Evolutionary conservation across 2,329 filamentous ascomycete species (phyloP).

Genomic region (Microcyclosporella mali): DNA sequence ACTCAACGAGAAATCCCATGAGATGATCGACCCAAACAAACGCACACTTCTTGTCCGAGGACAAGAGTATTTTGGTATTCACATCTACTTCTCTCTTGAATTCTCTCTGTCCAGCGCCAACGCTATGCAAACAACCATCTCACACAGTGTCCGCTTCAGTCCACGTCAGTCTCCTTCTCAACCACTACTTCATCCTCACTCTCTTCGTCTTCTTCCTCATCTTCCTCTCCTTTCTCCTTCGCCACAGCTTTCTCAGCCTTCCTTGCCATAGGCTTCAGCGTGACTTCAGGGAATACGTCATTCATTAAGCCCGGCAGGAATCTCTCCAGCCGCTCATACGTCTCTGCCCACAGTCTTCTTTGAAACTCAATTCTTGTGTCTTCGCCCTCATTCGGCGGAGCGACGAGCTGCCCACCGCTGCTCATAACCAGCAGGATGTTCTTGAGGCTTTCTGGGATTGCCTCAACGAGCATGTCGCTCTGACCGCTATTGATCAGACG

Average conservation of each 20-base stretch:
- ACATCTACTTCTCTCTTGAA: too few relatives aligned
- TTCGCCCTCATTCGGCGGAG: slow-evolving; percentile 46
- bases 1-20: too few relatives aligned
- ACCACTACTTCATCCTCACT: neutral
- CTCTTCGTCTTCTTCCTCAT: slow-evolving; percentile 1
- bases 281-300: slow-evolving; percentile 51
- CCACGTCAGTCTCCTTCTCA: too few relatives aligned
- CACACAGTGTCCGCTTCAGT: slow-evolving; percentile 1
- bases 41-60: too few relatives aligned
- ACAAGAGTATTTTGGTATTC: too few relatives aligned
- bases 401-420: slow-evolving; percentile 74
- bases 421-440: slow-evolving; percentile 95
- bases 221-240: slow-evolving; percentile 2
- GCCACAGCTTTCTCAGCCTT: neutral
- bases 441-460: slow-evolving; percentile 89
- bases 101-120: slow-evolving; percentile 4
- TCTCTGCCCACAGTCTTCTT: slow-evolving; percentile 55
- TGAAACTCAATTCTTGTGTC: slow-evolving; percentile 40
- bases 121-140: slow-evolving; percentile 2
- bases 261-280: slow-evolving; percentile 20
- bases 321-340: slow-evolving; percentile 52
- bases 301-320: slow-evolving; percentile 55
- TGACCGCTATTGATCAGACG: slow-evolving; percentile 93
- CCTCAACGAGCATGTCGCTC: slow-evolving; percentile 71
- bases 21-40: too few relatives aligned